Conservation (phyloP, 495 filamentous ascomycete genomes). For the Tuber calosporum region DNA sequence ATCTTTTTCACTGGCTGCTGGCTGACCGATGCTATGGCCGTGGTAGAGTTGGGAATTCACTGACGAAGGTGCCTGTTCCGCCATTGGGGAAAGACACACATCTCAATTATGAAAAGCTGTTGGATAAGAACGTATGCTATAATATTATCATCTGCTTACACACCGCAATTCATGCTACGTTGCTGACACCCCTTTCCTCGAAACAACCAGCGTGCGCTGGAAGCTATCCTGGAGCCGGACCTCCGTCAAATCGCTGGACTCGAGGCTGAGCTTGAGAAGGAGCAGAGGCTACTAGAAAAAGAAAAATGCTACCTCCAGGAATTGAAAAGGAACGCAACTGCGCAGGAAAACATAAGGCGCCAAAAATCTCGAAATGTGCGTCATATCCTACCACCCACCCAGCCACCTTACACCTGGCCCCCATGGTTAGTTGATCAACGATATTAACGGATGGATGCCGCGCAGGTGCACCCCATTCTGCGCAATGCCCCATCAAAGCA, state of each 20-base stretch:
- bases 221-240: conserved; percentile 34
- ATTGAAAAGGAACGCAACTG: conserved; percentile 34
- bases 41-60: conserved; percentile 18
- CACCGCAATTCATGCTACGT: neutral
- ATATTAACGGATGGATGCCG: conserved; percentile 3
- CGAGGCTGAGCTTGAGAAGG: conserved; percentile 32
- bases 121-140: conserved; percentile 32
- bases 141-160: neutral
- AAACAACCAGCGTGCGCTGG: conserved; percentile 24
- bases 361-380: conserved; percentile 33
- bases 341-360: conserved; percentile 28
- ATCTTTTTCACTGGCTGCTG: neutral
- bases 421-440: neutral
- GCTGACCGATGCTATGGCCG: neutral
- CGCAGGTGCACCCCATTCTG: conserved; percentile 34
- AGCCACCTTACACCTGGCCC: neutral
- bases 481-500: conserved; percentile 17
- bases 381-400: neutral
- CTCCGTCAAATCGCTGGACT: conserved; percentile 35
- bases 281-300: conserved; percentile 24
- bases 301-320: conserved; percentile 24
- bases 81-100: conserved; percentile 32
- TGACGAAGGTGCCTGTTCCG: conserved; percentile 32
- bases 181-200: conserved; percentile 11
- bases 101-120: conserved; percentile 32